phyloP scores from a whole-genome alignment of 2,329 filamentous ascomycete species.

The Nannizziopsis arthrosporioides region DNA sequence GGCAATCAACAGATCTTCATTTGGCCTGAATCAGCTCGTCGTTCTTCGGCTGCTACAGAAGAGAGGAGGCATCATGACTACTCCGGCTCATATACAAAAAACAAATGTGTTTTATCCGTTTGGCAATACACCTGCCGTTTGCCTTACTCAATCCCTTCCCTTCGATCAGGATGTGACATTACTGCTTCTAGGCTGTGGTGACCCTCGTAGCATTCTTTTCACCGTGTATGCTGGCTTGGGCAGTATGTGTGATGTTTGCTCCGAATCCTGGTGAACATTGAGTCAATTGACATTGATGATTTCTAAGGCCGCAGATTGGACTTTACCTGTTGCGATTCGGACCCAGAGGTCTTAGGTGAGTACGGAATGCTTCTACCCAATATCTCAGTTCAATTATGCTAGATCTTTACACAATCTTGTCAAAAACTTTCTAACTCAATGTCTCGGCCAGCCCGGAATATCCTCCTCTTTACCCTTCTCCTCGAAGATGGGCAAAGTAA shows the following conservation, averaged over 20 bases:
- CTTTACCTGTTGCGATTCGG: slow-evolving; percentile 47
- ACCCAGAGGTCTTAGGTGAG: slow-evolving; percentile 42
- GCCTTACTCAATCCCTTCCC: slow-evolving; percentile 39
- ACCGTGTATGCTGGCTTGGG: slow-evolving; percentile 36
- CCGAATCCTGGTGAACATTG: neutral
- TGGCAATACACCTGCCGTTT: slow-evolving; percentile 43
- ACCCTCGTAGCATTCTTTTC: slow-evolving; percentile 47
- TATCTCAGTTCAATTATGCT: neutral
- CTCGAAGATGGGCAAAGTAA: slow-evolving; percentile 29
- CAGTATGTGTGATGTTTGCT: slow-evolving; percentile 2
- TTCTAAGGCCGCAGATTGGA: slow-evolving; percentile 34
- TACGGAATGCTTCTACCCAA: neutral
- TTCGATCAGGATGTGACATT: slow-evolving; percentile 41
- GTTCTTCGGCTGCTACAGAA: too few species aligned
- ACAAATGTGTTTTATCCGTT: slow-evolving; percentile 29
- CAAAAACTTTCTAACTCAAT: neutral
- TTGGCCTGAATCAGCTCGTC: too few species aligned
- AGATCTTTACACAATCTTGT: too few species aligned
- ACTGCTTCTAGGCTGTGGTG: slow-evolving; percentile 46
- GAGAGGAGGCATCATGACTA: neutral
- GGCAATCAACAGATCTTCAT: too few species aligned
- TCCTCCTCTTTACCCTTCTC: slow-evolving; percentile 43
- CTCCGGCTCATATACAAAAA: slow-evolving; percentile 1
- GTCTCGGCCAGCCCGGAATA: slow-evolving; percentile 40
- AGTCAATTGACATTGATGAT: neutral